These are phyloP conservation scores for Microdochium paspali DNA, from an alignment of 2,329 filamentous ascomycete genomes.

Conservation along the genomic window DNA sequence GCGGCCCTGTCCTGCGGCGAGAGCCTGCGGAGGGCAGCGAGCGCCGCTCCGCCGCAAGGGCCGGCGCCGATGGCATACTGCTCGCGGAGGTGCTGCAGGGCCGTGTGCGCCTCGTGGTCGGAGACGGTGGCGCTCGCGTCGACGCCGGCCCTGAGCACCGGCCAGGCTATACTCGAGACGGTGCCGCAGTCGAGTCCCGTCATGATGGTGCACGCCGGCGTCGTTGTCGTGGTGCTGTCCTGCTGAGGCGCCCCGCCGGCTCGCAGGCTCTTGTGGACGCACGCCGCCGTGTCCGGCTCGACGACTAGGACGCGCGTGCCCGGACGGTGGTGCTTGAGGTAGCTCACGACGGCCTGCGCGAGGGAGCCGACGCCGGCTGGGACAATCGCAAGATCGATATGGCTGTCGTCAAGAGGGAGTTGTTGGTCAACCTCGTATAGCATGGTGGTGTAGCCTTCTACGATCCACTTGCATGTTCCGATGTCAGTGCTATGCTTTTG, in stretches of 20 bases:
- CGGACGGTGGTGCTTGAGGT: constrained; percentile 41
- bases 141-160: constrained; percentile 28
- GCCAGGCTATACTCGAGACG: constrained; percentile 34
- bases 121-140: constrained; percentile 30
- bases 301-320: constrained; percentile 44
- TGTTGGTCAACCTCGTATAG: constrained; percentile 57
- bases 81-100: constrained; percentile 24
- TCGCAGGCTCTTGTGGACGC: constrained; percentile 29
- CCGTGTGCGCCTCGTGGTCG: constrained; percentile 32
- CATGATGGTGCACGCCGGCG: constrained; percentile 32
- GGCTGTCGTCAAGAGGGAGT: no score
- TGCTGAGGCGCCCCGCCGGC: no score
- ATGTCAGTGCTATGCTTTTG: not conserved
- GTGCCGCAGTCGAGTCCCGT: constrained; percentile 41
- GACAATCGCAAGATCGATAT: constrained; percentile 44
- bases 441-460: constrained; percentile 68
- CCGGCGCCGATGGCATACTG: constrained; percentile 27
- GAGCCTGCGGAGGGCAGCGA: constrained; percentile 35
- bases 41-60: constrained; percentile 38
- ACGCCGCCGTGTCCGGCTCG: constrained; percentile 34
- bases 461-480: constrained; percentile 46
- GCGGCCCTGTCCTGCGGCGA: not conserved
- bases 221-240: constrained; percentile 6
- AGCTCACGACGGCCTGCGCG: constrained; percentile 55
- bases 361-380: constrained; percentile 66